Conservation (phyloP, 1,284 basidiomycete genomes). For the Irpex rosettiformis region DNA sequence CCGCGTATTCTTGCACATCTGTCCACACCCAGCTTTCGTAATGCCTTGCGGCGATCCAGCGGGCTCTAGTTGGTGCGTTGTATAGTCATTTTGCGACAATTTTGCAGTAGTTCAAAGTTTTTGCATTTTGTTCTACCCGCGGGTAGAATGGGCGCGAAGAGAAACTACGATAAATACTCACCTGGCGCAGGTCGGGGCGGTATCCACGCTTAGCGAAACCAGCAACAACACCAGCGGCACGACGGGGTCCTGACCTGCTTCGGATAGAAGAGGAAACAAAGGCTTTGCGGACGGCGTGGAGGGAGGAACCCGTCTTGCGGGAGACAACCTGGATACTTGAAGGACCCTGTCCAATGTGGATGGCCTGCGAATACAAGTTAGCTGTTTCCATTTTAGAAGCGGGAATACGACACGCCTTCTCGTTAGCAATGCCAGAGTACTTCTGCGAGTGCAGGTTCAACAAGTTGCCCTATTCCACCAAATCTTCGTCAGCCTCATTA, state of each 20-base stretch:
- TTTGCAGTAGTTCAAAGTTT: neutral
- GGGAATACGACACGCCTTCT: conserved; percentile 58
- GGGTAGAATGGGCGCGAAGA: conserved; percentile 10
- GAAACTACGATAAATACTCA: conserved; percentile 43
- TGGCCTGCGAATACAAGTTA: conserved; percentile 41
- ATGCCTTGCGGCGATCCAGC: conserved; percentile 44
- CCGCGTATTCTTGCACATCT: conserved; percentile 70
- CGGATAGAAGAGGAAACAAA: conserved; percentile 56
- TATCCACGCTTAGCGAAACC: conserved; percentile 71
- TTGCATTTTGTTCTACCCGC: neutral
- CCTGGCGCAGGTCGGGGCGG: conserved; percentile 78
- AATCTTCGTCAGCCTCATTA: neutral
- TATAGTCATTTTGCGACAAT: neutral
- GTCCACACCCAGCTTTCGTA: conserved; percentile 85
- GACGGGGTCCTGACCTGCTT: conserved; percentile 70
- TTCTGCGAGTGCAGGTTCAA: conserved; percentile 85
- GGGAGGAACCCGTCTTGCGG: conserved; percentile 64
- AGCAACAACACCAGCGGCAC: conserved; percentile 70
- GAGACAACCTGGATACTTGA: conserved; percentile 67
- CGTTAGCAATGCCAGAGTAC: conserved; percentile 84
- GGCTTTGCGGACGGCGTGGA: conserved; percentile 48
- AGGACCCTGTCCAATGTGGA: conserved; percentile 53
- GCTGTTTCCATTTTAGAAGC: neutral
- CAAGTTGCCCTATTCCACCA: conserved; percentile 73
- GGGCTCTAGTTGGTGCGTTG: conserved; percentile 58